Percentiles rank a stretch among this genome's conserved stretches.
phyloP scores from a whole-genome alignment of 257 asterid genomes.

The Solanum habrochaites region DNA sequence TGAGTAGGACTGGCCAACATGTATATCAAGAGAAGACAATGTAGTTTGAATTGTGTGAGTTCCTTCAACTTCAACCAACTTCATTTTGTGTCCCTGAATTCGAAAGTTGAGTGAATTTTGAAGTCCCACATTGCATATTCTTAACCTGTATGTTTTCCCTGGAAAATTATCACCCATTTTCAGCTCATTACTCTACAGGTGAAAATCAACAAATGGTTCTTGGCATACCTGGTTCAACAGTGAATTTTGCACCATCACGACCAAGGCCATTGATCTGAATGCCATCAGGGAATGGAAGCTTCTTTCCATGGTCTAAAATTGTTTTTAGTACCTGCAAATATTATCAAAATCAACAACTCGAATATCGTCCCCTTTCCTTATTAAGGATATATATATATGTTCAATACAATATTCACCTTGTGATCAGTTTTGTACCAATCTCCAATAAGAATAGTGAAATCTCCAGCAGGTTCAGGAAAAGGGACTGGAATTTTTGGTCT shows the following conservation, averaged over 20 bases:
- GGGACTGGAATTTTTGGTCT: constrained; percentile 61
- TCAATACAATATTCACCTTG: constrained; percentile 17
- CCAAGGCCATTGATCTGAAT: constrained; percentile 55
- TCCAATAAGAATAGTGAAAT: constrained; percentile 43
- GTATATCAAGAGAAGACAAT: constrained; percentile 45
- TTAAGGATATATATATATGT: background rate
- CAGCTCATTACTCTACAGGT: background rate
- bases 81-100: constrained; percentile 55
- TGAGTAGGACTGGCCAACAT: constrained; percentile 65
- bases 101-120: constrained; percentile 36
- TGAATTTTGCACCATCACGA: constrained; percentile 19
- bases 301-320: constrained; percentile 36
- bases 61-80: constrained; percentile 66
- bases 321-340: constrained; percentile 26
- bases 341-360: background rate
- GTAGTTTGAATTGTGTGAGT: constrained; percentile 51
- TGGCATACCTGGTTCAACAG: constrained; percentile 28
- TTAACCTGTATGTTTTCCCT: constrained; percentile 65
- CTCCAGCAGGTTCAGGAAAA: constrained; percentile 43
- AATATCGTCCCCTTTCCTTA: background rate
- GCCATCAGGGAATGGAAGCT: constrained; percentile 30
- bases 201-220: background rate
- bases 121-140: constrained; percentile 63
- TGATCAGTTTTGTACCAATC: constrained; percentile 58
- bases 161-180: background rate